Evolutionary conservation across 768 basidiomycete species (phyloP).

Genomic region (Serpula lacrymans): DNA sequence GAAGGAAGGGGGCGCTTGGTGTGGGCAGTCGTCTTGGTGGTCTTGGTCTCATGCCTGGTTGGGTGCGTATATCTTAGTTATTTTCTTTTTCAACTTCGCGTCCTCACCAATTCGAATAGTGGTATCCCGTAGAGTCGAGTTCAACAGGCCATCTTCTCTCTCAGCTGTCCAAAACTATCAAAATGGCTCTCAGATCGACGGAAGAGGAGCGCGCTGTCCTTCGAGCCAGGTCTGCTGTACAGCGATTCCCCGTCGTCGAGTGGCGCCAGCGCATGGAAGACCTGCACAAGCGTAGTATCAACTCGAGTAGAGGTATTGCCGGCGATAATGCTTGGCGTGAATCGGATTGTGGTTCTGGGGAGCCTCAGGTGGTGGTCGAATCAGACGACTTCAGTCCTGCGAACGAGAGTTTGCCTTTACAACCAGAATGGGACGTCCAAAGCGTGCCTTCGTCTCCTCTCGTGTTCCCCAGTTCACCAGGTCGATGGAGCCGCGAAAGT

Average conservation of each 20-base stretch:
- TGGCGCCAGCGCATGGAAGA: slow-evolving; percentile 97
- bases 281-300: slow-evolving; percentile 86
- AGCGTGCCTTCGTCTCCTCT: slow-evolving; percentile 46
- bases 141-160: slow-evolving; percentile 94
- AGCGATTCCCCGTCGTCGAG: slow-evolving; percentile 96
- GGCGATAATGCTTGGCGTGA: slow-evolving; percentile 75
- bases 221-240: slow-evolving; percentile 89
- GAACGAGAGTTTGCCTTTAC: slow-evolving; percentile 56
- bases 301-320: slow-evolving; percentile 62
- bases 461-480: slow-evolving; percentile 50
- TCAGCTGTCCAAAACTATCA: slow-evolving; percentile 91
- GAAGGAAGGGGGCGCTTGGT: slow-evolving; percentile 93
- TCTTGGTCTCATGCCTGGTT: slow-evolving; percentile 95
- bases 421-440: slow-evolving; percentile 75
- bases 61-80: slow-evolving; percentile 53
- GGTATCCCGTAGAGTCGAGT: slow-evolving; percentile 95
- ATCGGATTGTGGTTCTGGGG: slow-evolving; percentile 55
- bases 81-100: neutral
- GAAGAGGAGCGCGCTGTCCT: slow-evolving; percentile 90
- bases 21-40: slow-evolving; percentile 93
- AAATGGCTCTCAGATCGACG: slow-evolving; percentile 87
- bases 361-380: slow-evolving; percentile 50
- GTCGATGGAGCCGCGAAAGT: slow-evolving; percentile 61
- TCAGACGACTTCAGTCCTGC: slow-evolving; percentile 81
- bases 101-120: slow-evolving; percentile 41